Evolutionary conservation across 805 yeast genomes (phyloP), one percentile per base, ranked within the genome.

Genomic region (Lipomyces sp.): DNA sequence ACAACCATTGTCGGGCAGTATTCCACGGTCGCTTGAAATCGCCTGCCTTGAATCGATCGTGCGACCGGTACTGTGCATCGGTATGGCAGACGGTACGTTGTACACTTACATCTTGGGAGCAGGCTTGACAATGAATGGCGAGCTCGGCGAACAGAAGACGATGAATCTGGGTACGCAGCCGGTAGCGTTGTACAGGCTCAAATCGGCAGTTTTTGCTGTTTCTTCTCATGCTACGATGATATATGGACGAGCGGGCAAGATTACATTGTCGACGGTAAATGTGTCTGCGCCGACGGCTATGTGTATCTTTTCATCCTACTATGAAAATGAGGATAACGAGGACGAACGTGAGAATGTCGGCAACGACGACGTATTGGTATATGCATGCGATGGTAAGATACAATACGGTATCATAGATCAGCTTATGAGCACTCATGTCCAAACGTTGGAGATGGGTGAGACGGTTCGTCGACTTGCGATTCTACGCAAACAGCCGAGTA

Each of bases 51-150:
- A 53, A 21, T 24, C 49, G 13, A 35, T 55, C n/a, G 32, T 11
- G 4, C 18, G 10, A 7, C 57, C 57, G 26, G 42, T 48, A 10
- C 44, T 55, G 14, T 39, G 49, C 24, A 37, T 49, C 29, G 58
- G 58, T 5, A 54, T 49, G 58, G 59, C 55, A 5, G 59, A 55
- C 21, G 59, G 59, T 2, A 49, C 58, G 3, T 19, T 55, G 13
- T 41, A 55, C 45, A 49, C 34, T 24, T 55, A 35, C 33, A 33
- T 13, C 22, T 22, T 55, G 3, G 39, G 36, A 4, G 39, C 36
- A 7, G 39, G 31, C 19, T 37, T 34, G n/a, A 31, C 44, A n/a
- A 28, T 37, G 39, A 42, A 43, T n/a, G 55, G 55, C 21, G 38
- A 40, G 29, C 22, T 49, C n/a, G 11, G 31, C 5, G 59, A 54